phyloP scores from a whole-genome alignment of 2,329 filamentous ascomycete species.

The Daldinia eschscholtzii region DNA sequence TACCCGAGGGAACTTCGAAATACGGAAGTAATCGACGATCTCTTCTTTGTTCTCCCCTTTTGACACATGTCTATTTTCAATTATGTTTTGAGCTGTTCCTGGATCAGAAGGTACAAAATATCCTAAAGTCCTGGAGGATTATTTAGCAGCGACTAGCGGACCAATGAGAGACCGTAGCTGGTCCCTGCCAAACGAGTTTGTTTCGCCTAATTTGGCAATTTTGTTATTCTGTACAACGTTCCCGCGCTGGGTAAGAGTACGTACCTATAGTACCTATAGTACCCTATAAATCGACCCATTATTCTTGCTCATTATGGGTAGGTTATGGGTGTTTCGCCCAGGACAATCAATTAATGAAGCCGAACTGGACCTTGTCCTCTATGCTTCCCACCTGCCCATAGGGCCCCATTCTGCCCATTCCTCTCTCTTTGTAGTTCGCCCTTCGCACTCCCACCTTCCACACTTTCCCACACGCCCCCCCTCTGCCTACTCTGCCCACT shows the following conservation, averaged over 20 bases:
- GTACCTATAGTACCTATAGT: constrained; percentile 13
- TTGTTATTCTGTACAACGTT: constrained; percentile 31
- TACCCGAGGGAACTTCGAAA: neutral
- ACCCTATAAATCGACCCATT: constrained; percentile 22
- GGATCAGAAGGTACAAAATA: constrained; percentile 25
- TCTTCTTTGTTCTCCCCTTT: neutral
- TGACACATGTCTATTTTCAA: constrained; percentile 4
- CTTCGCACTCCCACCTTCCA: constrained; percentile 13
- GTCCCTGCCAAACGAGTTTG: constrained; percentile 33
- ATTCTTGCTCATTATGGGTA: constrained; percentile 31
- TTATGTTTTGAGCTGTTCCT: constrained; percentile 24
- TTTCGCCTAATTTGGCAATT: constrained; percentile 40
- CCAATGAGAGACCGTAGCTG: constrained; percentile 23
- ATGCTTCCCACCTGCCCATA: constrained; percentile 28
- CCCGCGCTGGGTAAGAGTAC: constrained; percentile 18
- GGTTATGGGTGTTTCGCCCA: constrained; percentile 39
- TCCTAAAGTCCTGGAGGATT: constrained; percentile 30
- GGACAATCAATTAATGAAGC: constrained; percentile 40
- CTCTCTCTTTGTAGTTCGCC: constrained; percentile 11
- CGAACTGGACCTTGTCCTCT: constrained; percentile 32
- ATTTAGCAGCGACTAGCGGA: constrained; percentile 41
- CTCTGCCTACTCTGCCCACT: constrained; percentile 13
- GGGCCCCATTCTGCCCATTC: constrained; percentile 16
- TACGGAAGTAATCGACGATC: neutral
- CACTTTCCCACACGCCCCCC: constrained; percentile 27